Evolutionary conservation across 2,329 filamentous ascomycete genomes (phyloP).

Genomic region (Diplodia intermedia): DNA sequence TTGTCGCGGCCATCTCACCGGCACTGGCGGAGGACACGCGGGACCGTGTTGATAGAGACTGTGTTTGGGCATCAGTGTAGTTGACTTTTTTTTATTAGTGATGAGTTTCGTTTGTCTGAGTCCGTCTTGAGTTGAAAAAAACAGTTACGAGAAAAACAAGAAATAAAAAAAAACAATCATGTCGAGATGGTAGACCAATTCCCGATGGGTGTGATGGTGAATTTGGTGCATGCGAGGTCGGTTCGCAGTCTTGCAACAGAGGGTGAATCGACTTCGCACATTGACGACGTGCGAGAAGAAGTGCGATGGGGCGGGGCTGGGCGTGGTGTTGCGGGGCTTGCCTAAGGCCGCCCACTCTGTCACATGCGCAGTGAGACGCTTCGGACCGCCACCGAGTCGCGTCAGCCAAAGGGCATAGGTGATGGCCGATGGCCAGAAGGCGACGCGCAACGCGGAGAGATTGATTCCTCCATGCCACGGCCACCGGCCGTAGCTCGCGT

Average conservation of each 20-base stretch:
- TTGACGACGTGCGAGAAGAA: too few species aligned
- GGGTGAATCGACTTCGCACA: too few species aligned
- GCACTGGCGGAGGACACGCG: constrained; percentile 6
- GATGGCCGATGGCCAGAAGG: constrained; percentile 1
- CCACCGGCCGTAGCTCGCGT: constrained; percentile 17
- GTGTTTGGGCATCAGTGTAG: not conserved
- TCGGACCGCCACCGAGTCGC: constrained; percentile 1
- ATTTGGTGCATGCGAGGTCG: too few species aligned
- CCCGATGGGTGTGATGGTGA: too few species aligned
- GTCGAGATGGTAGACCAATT: not conserved
- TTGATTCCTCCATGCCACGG: constrained; percentile 13
- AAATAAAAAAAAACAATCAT: not conserved
- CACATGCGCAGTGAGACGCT: constrained; percentile 1
- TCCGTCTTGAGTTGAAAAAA: constrained; percentile 2
- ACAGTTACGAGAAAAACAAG: not conserved
- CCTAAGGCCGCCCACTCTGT: not conserved
- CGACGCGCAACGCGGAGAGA: not conserved
- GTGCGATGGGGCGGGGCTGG: too few species aligned
- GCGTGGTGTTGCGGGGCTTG: constrained; percentile 19
- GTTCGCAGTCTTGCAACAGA: too few species aligned
- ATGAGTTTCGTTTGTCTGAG: constrained; percentile 16
- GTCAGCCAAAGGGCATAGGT: constrained; percentile 1
- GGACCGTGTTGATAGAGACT: not conserved
- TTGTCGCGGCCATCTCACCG: constrained; percentile 26
- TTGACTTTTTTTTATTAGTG: constrained; percentile 4